These are phyloP conservation scores for Penicillium sp. DNA, from an alignment of 2,329 filamentous ascomycete species.

Conservation along the genomic window DNA sequence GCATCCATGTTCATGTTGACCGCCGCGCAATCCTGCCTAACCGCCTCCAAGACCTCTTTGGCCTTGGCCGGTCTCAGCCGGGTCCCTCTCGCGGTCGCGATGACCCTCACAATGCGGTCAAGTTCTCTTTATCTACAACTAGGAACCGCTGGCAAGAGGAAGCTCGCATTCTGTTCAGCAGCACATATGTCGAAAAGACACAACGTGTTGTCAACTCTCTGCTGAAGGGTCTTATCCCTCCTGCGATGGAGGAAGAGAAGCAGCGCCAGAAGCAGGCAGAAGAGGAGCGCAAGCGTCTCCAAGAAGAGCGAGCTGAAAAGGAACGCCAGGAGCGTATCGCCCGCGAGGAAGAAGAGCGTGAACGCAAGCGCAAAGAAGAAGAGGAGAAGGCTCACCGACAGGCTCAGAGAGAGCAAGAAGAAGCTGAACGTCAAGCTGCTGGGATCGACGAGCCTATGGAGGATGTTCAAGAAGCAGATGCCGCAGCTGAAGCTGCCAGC, in stretches of 20 bases:
- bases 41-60: constrained; percentile 50
- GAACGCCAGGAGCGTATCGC: constrained; percentile 59
- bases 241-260: constrained; percentile 76
- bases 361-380: constrained; percentile 64
- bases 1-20: constrained; percentile 53
- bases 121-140: constrained; percentile 69
- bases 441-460: constrained; percentile 63
- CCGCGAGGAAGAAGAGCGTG: constrained; percentile 67
- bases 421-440: constrained; percentile 51
- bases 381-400: constrained; percentile 59
- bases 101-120: constrained; percentile 62
- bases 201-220: constrained; percentile 65
- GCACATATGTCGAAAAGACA: constrained; percentile 63
- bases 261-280: constrained; percentile 58
- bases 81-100: constrained; percentile 40
- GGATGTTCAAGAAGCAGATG: constrained; percentile 60
- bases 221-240: constrained; percentile 69
- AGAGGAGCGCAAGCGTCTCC: constrained; percentile 54
- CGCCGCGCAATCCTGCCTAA: constrained; percentile 49
- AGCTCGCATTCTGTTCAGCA: constrained; percentile 76
- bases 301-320: constrained; percentile 59
- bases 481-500: constrained; percentile 27
- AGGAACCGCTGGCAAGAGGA: constrained; percentile 82
- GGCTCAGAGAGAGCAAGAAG: constrained; percentile 61
- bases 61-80: constrained; percentile 30